phyloP scores from a whole-genome alignment of 768 basidiomycete genomes.

The Termitomyces sp. region DNA sequence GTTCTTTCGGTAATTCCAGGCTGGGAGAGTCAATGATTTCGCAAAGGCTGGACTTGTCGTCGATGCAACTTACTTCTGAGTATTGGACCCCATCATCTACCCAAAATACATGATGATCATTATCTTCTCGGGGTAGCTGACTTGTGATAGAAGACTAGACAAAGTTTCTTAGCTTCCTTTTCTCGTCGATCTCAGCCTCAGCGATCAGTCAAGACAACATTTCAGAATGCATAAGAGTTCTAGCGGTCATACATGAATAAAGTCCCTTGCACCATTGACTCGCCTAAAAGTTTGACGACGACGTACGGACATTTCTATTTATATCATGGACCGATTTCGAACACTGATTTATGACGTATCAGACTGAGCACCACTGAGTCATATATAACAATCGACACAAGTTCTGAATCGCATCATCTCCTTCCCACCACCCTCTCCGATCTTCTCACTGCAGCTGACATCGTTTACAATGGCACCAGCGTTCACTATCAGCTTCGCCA shows the following conservation, averaged over 20 bases:
- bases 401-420: too few relatives aligned
- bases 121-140: background rate
- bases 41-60: background rate
- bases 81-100: background rate
- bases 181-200: background rate
- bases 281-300: too few relatives aligned
- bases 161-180: background rate
- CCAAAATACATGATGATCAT: background rate
- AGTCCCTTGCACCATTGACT: background rate
- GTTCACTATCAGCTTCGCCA: conserved; percentile 20
- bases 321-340: background rate
- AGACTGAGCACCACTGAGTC: background rate
- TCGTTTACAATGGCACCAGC: conserved; percentile 9
- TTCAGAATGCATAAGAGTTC: background rate
- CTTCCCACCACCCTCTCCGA: background rate
- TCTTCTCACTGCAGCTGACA: background rate
- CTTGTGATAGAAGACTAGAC: background rate
- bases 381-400: background rate
- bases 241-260: background rate
- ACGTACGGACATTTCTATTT: background rate
- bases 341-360: background rate
- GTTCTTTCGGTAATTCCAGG: too few relatives aligned
- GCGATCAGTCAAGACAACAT: background rate
- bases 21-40: background rate
- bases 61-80: background rate